A percentile compares a stretch with the other conserved stretches of the same genome.
phyloP scores from a whole-genome alignment of 805 yeast species.

The Metschnikowia rubicola region DNA sequence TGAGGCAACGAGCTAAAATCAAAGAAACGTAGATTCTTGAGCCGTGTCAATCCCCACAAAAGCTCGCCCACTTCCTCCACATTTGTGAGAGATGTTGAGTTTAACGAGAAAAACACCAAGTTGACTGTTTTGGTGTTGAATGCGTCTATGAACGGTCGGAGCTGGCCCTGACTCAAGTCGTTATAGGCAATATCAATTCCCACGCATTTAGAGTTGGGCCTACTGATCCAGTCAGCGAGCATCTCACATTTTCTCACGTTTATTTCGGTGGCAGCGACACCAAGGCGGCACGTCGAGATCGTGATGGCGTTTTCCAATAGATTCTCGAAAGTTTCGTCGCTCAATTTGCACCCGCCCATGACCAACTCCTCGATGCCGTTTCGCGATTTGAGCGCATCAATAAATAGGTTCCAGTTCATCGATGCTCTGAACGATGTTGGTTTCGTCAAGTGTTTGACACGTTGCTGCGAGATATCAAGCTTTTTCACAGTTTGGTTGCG shows the following conservation, averaged over 20 bases:
- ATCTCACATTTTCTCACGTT: slow-evolving; percentile 39
- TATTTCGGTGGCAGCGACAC: slow-evolving; percentile 51
- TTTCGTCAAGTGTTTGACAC: slow-evolving; percentile 45
- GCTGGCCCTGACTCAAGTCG: slow-evolving; percentile 45
- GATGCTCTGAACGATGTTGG: slow-evolving; percentile 36
- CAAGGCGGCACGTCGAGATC: slow-evolving; percentile 46
- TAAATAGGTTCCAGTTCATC: slow-evolving; percentile 54
- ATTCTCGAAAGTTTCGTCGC: slow-evolving; percentile 38
- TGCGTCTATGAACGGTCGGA: slow-evolving; percentile 43
- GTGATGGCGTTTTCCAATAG: slow-evolving; percentile 41
- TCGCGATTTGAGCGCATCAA: slow-evolving; percentile 37
- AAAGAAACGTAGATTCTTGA: slow-evolving; percentile 44
- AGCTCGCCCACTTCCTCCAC: slow-evolving; percentile 36
- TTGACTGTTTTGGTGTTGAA: slow-evolving; percentile 35
- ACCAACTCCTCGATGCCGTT: slow-evolving; percentile 59
- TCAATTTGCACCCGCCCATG: slow-evolving; percentile 52
- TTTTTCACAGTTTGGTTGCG: slow-evolving; percentile 43
- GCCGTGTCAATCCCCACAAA: slow-evolving; percentile 34
- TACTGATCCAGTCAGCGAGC: slow-evolving; percentile 47
- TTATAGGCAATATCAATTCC: slow-evolving; percentile 58
- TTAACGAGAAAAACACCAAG: slow-evolving; percentile 49
- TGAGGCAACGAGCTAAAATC: slow-evolving; percentile 53
- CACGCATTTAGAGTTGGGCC: slow-evolving; percentile 42
- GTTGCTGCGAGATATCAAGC: slow-evolving; percentile 56
- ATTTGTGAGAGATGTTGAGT: slow-evolving; percentile 46